phyloP scores from a whole-genome alignment of 2,329 filamentous ascomycete species.

The Diaporthe ampelina region DNA sequence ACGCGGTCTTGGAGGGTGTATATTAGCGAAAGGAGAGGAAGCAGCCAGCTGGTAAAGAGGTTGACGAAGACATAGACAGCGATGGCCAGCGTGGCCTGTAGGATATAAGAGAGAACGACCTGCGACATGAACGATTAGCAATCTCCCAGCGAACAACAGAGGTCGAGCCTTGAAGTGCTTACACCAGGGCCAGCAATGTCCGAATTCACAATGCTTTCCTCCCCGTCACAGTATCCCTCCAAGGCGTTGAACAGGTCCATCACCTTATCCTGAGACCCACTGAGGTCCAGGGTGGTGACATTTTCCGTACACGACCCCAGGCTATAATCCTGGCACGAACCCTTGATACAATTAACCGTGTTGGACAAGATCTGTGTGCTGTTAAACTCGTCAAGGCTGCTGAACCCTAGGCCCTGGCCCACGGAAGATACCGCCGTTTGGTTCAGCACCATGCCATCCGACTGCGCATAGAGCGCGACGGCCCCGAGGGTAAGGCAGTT shows the following conservation, averaged over 20 bases:
- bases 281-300: slow-evolving; percentile 30
- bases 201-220: slow-evolving; percentile 35
- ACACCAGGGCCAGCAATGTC: slow-evolving; percentile 40
- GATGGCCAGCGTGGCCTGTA: slow-evolving; percentile 39
- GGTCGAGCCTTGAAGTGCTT: neutral
- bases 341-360: slow-evolving; percentile 34
- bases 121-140: neutral
- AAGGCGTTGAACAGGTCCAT: slow-evolving; percentile 26
- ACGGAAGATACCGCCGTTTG: slow-evolving; percentile 6
- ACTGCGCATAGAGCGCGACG: slow-evolving; percentile 20
- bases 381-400: slow-evolving; percentile 35
- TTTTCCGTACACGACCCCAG: slow-evolving; percentile 36
- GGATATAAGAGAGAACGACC: slow-evolving; percentile 39
- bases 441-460: slow-evolving; percentile 16
- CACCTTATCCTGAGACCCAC: slow-evolving; percentile 28
- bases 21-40: slow-evolving; percentile 32
- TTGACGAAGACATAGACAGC: slow-evolving; percentile 38
- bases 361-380: slow-evolving; percentile 31
- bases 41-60: slow-evolving; percentile 34
- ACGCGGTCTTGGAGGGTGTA: slow-evolving; percentile 36
- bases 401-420: slow-evolving; percentile 30
- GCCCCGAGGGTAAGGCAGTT: slow-evolving; percentile 38
- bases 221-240: slow-evolving; percentile 31
- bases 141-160: neutral
- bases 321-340: slow-evolving; percentile 38